Evolutionary conservation across 148 eudicot genomes (phyloP), one percentile per base, ranked within the genome.

Genomic region (Camellia lanceoleosa): DNA sequence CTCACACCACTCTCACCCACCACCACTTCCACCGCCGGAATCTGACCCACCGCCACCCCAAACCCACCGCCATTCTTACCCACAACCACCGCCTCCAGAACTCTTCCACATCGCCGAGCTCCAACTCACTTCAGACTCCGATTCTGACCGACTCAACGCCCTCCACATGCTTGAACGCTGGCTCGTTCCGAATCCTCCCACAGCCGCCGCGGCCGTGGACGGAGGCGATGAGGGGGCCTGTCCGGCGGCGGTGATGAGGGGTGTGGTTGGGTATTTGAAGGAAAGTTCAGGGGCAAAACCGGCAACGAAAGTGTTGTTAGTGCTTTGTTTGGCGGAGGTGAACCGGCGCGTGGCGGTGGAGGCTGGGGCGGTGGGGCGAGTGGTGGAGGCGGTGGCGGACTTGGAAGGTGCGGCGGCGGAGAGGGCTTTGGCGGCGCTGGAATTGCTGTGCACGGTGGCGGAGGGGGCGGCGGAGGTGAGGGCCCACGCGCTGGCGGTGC

Each of bases 381-480:
- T 91, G 86, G 91, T 93, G 84, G 98, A 95, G 60, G 95, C 91
- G 5, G 78, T 95, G 81, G 81, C 91, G 63, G 96, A 88, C 78
- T 46, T 93, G 56, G 97, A 93, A 3, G 91, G 92, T 15, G 79
- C 89, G 8, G 90, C 80, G 72, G 94, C 93, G 13, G 97, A 93
- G 87, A 77, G 98, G 81, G 93, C 94, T 0, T 19, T 95, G 76
- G 96, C 98, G 3, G 97, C 96, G 14, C 63, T 95, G 61, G 98
- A 93, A 84, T 84, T 95, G 7, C 84, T 93, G 80, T 93, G 97
- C 79, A 93, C 94, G 64, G 86, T 90, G 68, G 83, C 85, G 10
- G 94, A 93, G 82, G 98, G 97, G 59, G 92, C 91, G 41, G 91
- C 85, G 12, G 96, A 90, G 85, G 94, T 93, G 59, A 80, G 94